Evolutionary conservation across 2,329 filamentous ascomycete genomes (phyloP).

Genomic region (Alternaria viburni): DNA sequence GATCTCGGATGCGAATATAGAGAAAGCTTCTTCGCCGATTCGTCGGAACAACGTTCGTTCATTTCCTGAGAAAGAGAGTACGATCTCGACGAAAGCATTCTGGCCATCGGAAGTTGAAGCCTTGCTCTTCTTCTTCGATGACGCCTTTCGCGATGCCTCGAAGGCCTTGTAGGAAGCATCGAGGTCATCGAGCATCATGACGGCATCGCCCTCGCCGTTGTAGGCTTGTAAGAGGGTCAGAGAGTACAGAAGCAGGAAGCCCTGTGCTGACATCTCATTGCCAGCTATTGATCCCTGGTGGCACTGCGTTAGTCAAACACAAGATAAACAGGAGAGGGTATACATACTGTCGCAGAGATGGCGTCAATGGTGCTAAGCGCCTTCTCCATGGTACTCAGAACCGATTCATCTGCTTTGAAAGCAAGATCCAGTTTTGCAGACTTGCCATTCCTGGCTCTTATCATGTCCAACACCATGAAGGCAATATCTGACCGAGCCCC

Average conservation of each 20-base stretch:
- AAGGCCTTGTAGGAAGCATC: conserved; percentile 63
- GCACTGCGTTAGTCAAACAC: conserved; percentile 11
- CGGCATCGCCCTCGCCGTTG: conserved; percentile 84
- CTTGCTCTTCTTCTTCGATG: conserved; percentile 53
- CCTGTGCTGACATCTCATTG: conserved; percentile 57
- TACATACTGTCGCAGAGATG: conserved; percentile 33
- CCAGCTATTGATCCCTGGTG: conserved; percentile 32
- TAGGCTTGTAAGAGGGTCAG: conserved; percentile 88
- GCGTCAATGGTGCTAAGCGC: conserved; percentile 40
- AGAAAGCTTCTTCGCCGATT: conserved; percentile 86
- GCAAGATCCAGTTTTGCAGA: conserved; percentile 51
- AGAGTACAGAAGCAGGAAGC: conserved; percentile 80
- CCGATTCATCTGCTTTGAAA: conserved; percentile 56
- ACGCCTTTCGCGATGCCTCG: conserved; percentile 72
- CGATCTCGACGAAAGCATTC: conserved; percentile 74
- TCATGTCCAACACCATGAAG: conserved; percentile 36
- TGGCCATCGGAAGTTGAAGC: conserved; percentile 30
- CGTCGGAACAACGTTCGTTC: conserved; percentile 84
- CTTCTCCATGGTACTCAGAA: conserved; percentile 48
- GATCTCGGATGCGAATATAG: conserved; percentile 77
- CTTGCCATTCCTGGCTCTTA: conserved; percentile 31
- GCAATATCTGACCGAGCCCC: conserved; percentile 35
- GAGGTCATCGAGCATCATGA: conserved; percentile 83
- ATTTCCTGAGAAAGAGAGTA: conserved; percentile 88
- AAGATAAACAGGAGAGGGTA: too few species aligned